phyloP scores from a whole-genome alignment of 805 yeast genomes.

The Ogataea minuta region DNA sequence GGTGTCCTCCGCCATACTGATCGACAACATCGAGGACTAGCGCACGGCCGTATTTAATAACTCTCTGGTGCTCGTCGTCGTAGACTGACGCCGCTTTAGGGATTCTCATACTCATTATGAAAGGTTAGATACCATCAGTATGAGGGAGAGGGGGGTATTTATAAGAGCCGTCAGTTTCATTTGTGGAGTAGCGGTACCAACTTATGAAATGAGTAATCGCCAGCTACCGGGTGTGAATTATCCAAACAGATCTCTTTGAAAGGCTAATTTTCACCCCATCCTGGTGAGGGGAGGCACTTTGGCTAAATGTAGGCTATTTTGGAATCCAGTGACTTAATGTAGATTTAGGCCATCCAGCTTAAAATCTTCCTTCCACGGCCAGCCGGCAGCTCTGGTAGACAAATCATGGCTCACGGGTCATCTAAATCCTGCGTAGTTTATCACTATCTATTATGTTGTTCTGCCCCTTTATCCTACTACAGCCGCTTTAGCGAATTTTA shows the following conservation, averaged over 20 bases:
- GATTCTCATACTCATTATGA: slow-evolving; percentile 23
- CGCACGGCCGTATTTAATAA: slow-evolving; percentile 35
- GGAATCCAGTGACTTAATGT: neutral
- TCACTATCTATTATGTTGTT: no score
- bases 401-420: no score
- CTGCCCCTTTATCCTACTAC: no score
- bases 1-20: slow-evolving; percentile 69
- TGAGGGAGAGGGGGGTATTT: slow-evolving; percentile 13
- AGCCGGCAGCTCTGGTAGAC: no score
- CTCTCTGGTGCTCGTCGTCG: slow-evolving; percentile 29
- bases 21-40: slow-evolving; percentile 36
- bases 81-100: slow-evolving; percentile 27
- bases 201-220: neutral
- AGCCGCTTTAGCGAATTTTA: no score
- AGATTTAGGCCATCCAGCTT: no score
- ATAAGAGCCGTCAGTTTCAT: slow-evolving; percentile 1
- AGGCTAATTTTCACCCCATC: slow-evolving; percentile 12
- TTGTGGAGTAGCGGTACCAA: slow-evolving; percentile 3
- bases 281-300: slow-evolving; percentile 1
- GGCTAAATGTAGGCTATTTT: neutral
- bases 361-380: no score
- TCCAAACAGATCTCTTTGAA: neutral
- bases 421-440: no score
- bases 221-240: slow-evolving; percentile 4
- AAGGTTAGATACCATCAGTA: neutral